Base-by-base conservation (phyloP, 2,329 filamentous ascomycete genomes). In the Hirsutella thompsonii region DNA sequence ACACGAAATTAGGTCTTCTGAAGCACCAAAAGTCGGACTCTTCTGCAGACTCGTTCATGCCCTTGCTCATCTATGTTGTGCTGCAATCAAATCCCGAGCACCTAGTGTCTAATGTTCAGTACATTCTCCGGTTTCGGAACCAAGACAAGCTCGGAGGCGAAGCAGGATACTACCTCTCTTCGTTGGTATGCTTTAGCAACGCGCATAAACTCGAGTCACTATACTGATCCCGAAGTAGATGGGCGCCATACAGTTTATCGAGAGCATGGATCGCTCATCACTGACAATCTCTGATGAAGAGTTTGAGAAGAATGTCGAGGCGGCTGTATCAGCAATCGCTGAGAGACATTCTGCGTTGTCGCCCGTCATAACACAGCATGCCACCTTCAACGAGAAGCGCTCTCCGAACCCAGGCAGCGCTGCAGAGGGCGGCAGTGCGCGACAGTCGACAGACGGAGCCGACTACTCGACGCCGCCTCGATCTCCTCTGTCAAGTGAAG, bases 111-210 rank as follows among this genome's bases (percentile, higher is more conserved):
- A 98, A 98, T 59, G 86, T 98, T 3, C 92, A 98, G 61, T 98
- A 98, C 60, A 96, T 98, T 47, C 69, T 96, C 39, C 81, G 93
- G 36, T 98, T 98, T 66, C 79, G 92, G 39, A 95, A 96, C 55
- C 92, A 95, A 61, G 92, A 98, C 40, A 96, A 96, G 59, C 77
- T 98, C 1, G 85, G 84, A 20, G 92, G 92, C n/a, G 92, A 98
- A 67, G 90, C 92, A 13, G 92, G 92, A 11, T 98, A 98, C 62
- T 98, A 98, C 61, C 76, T 98, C 42, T 96, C 90, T 26, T 96
- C 92, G 8, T 66, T 98, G 50, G 83, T 88, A 20, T 9, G 37
- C 16, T 9, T 11, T 9, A 11, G n/a, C n/a, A 4, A 23, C n/a
- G 2, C n/a, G 11, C 16, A n/a, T 59, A 49, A 45, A 32, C 29